phyloP scores from a whole-genome alignment of 345 rosid genomes.

The Arabis alpina region DNA sequence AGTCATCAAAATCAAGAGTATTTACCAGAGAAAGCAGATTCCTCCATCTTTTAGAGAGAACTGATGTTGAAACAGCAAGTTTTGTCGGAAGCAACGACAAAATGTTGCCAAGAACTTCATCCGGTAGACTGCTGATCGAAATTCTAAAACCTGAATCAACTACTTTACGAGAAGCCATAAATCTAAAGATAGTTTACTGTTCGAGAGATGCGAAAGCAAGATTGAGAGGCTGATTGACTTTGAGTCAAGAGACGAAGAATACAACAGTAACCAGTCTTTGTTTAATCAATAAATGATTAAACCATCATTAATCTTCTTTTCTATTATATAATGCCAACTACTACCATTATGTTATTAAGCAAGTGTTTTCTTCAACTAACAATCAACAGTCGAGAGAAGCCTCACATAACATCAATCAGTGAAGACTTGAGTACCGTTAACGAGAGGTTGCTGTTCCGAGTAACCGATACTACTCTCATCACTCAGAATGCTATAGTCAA shows the following conservation, averaged over 20 bases:
- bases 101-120: no score
- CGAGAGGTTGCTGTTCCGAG: conserved; percentile 69
- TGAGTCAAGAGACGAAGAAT: background rate
- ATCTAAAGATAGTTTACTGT: no score
- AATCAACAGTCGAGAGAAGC: background rate
- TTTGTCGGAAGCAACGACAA: no score
- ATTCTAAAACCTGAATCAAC: no score
- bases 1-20: no score
- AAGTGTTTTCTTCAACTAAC: background rate
- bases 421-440: conserved; percentile 76
- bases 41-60: no score
- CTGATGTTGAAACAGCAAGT: no score
- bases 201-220: background rate
- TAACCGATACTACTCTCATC: conserved; percentile 47
- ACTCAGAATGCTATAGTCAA: conserved; percentile 73
- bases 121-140: no score
- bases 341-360: conserved; percentile 13
- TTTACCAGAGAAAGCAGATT: no score
- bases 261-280: no score
- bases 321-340: background rate
- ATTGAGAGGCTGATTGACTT: background rate
- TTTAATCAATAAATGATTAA: background rate
- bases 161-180: no score
- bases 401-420: conserved; percentile 39
- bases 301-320: background rate